Evolutionary conservation across 192 early-diverging fungal species (phyloP).

Genomic region (Phlyctochytrium bullatum): DNA sequence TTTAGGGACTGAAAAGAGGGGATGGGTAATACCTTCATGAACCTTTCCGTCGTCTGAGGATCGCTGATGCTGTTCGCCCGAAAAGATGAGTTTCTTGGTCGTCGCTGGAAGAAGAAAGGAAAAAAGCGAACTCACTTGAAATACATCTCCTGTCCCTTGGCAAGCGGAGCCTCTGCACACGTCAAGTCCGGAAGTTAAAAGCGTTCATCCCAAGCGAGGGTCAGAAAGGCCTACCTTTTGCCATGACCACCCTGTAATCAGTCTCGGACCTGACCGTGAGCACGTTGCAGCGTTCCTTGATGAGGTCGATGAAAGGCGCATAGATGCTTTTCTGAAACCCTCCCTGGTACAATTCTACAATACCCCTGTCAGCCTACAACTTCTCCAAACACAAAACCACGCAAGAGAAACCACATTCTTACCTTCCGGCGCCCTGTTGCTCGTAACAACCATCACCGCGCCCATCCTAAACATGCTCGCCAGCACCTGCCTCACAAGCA

Average conservation of each 20-base stretch:
- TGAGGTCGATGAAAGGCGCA: background rate
- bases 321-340: background rate
- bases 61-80: background rate
- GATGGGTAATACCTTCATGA: background rate
- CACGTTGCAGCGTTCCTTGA: background rate
- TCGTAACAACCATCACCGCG: conserved; percentile 86
- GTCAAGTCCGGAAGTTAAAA: too few species aligned
- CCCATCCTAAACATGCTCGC: conserved; percentile 75
- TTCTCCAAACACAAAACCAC: background rate
- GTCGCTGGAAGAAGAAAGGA: too few species aligned
- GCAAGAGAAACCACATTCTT: background rate
- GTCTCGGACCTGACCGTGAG: conserved; percentile 9
- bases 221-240: conserved; percentile 10
- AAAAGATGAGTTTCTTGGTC: too few species aligned
- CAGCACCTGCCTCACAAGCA: conserved; percentile 79
- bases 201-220: background rate
- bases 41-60: background rate
- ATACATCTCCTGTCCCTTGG: background rate
- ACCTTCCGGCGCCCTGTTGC: conserved; percentile 84
- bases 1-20: background rate
- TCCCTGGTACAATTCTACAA: background rate
- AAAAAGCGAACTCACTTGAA: background rate
- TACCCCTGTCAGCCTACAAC: background rate
- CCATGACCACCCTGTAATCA: conserved; percentile 15
- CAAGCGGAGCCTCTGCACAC: background rate